Conservation (phyloP, 1,284 basidiomycete species). For the Puccinia brachypodii region DNA sequence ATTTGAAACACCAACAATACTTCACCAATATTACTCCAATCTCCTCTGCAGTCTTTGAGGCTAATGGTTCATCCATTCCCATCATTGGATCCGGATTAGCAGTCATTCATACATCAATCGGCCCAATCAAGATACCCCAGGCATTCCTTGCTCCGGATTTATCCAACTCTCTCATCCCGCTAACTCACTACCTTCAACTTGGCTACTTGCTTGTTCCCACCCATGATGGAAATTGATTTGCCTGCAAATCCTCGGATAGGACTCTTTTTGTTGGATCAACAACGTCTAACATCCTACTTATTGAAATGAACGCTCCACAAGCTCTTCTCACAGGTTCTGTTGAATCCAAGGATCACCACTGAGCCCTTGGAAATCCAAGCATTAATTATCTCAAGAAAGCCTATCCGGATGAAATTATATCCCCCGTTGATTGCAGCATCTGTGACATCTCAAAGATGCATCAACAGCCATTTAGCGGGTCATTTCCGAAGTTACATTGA, state of each 20-base stretch:
- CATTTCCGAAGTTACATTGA: neutral
- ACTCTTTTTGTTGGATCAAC: neutral
- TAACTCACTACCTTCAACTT: neutral
- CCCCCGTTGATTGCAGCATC: neutral
- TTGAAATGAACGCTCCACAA: neutral
- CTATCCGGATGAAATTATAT: neutral
- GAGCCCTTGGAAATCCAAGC: constrained; percentile 1
- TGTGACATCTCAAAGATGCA: constrained; percentile 20
- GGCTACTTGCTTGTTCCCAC: neutral
- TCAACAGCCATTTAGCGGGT: neutral
- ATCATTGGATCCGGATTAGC: neutral
- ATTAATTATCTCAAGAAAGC: neutral
- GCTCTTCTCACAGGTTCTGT: too few species aligned
- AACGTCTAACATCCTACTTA: neutral
- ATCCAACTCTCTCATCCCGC: neutral
- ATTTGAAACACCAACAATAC: neutral
- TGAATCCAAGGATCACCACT: neutral
- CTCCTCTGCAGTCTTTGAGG: neutral
- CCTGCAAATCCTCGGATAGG: neutral
- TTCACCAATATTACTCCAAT: neutral
- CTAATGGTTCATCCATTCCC: neutral
- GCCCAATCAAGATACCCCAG: neutral
- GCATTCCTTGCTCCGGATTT: neutral
- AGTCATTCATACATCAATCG: neutral
- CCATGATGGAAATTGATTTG: neutral